phyloP scores from a whole-genome alignment of 2,329 filamentous ascomycete genomes.

The Leptodontidium sp. region DNA sequence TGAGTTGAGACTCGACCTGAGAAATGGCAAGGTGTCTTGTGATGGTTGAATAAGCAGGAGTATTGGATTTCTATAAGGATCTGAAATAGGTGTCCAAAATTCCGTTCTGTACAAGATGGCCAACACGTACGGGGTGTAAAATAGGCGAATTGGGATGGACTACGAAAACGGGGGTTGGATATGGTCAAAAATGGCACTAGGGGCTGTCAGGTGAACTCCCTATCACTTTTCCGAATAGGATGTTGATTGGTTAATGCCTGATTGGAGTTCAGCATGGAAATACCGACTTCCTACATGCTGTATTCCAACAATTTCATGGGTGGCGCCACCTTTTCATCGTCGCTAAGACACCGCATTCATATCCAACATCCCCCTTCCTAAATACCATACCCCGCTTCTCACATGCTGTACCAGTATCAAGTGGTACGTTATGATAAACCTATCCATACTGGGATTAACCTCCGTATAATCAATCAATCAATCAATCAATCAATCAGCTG shows the following conservation, averaged over 20 bases:
- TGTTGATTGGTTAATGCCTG: neutral
- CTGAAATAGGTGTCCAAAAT: neutral
- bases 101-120: neutral
- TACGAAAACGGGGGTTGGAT: neutral
- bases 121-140: neutral
- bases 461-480: neutral
- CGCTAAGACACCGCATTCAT: constrained; percentile 1
- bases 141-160: constrained; percentile 8
- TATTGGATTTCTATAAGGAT: neutral
- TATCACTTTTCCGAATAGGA: neutral
- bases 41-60: neutral
- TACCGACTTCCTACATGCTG: too few species aligned
- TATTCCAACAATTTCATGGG: neutral
- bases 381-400: neutral
- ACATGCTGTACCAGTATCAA: neutral
- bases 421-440: neutral
- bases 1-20: too few species aligned
- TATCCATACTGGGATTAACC: neutral
- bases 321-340: constrained; percentile 4
- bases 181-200: neutral
- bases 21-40: too few species aligned
- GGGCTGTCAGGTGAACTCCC: neutral
- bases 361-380: neutral
- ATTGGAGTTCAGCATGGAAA: too few species aligned
- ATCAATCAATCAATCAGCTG: neutral